Evolutionary conservation across 2,329 filamentous ascomycete species (phyloP), one percentile per base, ranked within the genome.

Genomic region (Aureobasidium melanogenum): DNA sequence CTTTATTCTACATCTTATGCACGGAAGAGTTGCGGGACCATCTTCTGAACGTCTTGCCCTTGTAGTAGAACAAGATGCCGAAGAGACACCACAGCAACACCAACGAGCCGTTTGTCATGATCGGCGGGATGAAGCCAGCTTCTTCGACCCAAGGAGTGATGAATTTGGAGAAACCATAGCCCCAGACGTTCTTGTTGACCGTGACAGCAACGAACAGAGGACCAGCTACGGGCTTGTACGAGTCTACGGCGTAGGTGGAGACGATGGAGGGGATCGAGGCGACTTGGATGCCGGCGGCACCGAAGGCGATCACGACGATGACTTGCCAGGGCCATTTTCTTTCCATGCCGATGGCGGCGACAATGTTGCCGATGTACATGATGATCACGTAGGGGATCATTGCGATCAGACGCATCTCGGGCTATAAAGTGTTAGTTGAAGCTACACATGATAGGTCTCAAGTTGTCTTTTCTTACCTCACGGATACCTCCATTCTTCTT

Each of bases 151-250:
- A 85, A 0, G 74, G 72, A 1, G 68, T 72, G 64, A 73, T 69
- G 64, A 72, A 73, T 60, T 82, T 80, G 30, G 74, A 74, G 65
- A 85, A 81, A 0, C 83, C 82, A 68, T 84, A 86, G 0, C 84
- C 83, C 81, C 82, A 85, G 0, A 85, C 60, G 61, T 86, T 86
- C 74, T 86, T 86, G 67, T 84, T 84, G 48, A 86, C 82, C 0
- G 83, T 86, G 64, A 84, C 80, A 8, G 79, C 75, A 0, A 86
- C 83, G 68, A 86, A 83, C 51, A 86, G 73, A 2, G 77, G 79
- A 3, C 84, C 83, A 0, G 83, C 78, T 2, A 86, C 80, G 0
- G 84, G 82, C 71, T 86, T 87, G 71, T 87, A 87, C 61, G 78
- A 81, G 69, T 87, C 84, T 17, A 87, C 79, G 0, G 83, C 82